These are phyloP conservation scores for Cicer arietinum DNA, from an alignment of 306 rosid species.

Conservation along the genomic window DNA sequence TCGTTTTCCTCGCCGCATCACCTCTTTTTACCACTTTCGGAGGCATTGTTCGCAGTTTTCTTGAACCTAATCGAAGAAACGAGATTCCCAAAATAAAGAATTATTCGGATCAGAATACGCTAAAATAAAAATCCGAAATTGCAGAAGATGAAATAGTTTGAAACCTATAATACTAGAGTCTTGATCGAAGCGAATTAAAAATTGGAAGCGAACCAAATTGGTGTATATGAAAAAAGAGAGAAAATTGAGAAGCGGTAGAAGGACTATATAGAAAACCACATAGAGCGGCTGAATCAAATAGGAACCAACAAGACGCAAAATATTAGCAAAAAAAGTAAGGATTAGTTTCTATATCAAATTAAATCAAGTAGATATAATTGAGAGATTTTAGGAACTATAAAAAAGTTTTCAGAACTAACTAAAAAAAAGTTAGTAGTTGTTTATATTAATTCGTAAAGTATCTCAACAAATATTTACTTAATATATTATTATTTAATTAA, in stretches of 20 bases:
- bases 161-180: constrained; percentile 1
- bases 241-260: background rate
- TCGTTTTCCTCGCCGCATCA: constrained; percentile 33
- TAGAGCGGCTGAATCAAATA: constrained; percentile 16
- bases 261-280: background rate
- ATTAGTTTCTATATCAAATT: too few relatives aligned
- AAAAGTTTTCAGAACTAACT: too few relatives aligned
- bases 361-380: too few relatives aligned
- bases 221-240: background rate
- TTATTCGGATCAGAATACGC: constrained; percentile 17
- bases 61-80: constrained; percentile 11
- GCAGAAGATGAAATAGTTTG: background rate
- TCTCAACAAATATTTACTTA: too few relatives aligned
- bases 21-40: constrained; percentile 46
- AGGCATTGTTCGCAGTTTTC: constrained; percentile 39
- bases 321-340: background rate
- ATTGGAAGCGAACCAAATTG: constrained; percentile 1
- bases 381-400: too few relatives aligned
- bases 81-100: background rate
- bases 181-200: background rate
- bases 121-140: constrained; percentile 20
- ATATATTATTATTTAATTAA: too few relatives aligned
- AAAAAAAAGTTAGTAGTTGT: too few relatives aligned
- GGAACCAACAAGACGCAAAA: constrained; percentile 8
- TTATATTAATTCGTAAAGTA: too few relatives aligned